Evolutionary conservation across 1,284 basidiomycete species (phyloP).

Genomic region (Rhodofomes roseus): DNA sequence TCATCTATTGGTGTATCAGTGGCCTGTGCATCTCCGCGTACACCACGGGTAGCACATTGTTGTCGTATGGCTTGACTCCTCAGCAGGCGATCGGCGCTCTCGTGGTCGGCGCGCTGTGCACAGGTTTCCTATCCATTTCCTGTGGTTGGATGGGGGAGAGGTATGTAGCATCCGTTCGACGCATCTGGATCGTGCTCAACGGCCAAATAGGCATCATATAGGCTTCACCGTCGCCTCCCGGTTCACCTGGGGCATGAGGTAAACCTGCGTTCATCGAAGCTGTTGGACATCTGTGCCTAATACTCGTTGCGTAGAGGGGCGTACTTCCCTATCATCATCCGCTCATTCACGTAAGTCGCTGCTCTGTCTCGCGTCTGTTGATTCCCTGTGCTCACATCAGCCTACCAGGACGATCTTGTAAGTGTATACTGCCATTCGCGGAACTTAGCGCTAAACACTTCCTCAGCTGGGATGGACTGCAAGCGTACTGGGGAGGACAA

Average conservation of each 20-base stretch:
- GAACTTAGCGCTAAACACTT: not conserved
- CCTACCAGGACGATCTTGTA: conserved; percentile 5
- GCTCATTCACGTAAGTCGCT: conserved; percentile 6
- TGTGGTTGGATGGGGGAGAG: conserved; percentile 9
- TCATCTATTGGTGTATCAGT: conserved; percentile 8
- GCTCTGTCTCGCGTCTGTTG: not conserved
- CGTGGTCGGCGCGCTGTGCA: conserved; percentile 2
- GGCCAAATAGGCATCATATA: conserved; percentile 2
- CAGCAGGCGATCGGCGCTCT: conserved; percentile 7
- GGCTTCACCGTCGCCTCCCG: conserved; percentile 9
- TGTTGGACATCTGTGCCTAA: not conserved
- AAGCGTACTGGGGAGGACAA: conserved; percentile 9
- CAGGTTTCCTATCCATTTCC: conserved; percentile 4
- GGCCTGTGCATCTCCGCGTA: conserved; percentile 10
- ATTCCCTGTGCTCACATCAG: no score
- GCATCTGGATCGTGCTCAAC: not conserved
- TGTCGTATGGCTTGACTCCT: conserved; percentile 6
- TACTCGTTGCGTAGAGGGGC: not conserved
- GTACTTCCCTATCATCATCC: conserved; percentile 8
- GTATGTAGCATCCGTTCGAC: not conserved
- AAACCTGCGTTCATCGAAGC: not conserved
- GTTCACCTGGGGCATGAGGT: conserved; percentile 9
- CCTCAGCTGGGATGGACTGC: conserved; percentile 6
- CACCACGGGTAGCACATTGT: conserved; percentile 6
- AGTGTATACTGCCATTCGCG: not conserved